Base-by-base conservation (phyloP, 2,329 filamentous ascomycete species). In the Fusarium cicatricum region DNA sequence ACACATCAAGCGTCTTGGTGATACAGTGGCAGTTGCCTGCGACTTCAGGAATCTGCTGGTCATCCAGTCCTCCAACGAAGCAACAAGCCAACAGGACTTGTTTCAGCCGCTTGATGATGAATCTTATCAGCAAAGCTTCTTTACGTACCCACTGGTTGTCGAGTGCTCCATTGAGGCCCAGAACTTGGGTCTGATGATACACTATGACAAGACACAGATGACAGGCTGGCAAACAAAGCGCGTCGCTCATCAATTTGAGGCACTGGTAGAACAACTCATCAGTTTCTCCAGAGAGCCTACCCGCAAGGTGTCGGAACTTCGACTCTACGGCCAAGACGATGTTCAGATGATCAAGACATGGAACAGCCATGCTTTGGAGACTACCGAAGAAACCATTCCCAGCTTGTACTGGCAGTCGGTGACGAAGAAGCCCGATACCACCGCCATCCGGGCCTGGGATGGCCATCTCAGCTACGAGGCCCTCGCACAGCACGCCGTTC, bases 31-130 rank as follows among this genome's bases (percentile, higher is more conserved):
- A 6, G 29, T 44, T 12, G 56, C 62, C 10, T 51, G 53, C 4
- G 43, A 61, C 14, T 73, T 74, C 41, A 66, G 62, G 19, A 73
- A 62, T 7, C 28, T 74, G 12, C 51, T 75, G 7, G 70, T 74
- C 10, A 66, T 75, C 5, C 71, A 72, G 14, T 55, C 49, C 2
- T 21, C 29, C 2, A 48, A 59, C 10, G 32, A 41, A 8, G n/a
- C 0, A 50, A 12, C 19, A 0, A 39, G 2, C 1, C 19, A 16
- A 4, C 43, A 47, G n/a, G 36, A 44, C 9, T 11, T 57, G 4
- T 28, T 67, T 6, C 40, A 40, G 4, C 41, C 49, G 2, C 16
- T 55, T 3, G 55, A 65, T 11, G 37, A 52, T 3, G 48, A 65
- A 1, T 15, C 15, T 1, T 43, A 55, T 0, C 21, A 55, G 9